Percentiles rank a stretch among this genome's conserved stretches.
These are phyloP conservation scores for Gossypium mustelinum DNA, from an alignment of 345 rosid species.

Conservation along the genomic window DNA sequence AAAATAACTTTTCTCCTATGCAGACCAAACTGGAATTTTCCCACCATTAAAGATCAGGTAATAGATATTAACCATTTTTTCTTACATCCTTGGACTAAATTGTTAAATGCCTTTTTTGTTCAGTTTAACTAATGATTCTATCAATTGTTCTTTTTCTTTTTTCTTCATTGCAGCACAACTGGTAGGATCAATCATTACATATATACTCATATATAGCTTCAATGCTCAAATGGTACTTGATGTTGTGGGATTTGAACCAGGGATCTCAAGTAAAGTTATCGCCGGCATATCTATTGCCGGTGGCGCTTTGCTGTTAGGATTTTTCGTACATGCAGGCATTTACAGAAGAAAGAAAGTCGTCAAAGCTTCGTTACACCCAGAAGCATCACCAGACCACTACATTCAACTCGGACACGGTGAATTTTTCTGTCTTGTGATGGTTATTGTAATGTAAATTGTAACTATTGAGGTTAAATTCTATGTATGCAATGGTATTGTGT, in stretches of 20 bases:
- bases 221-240: background rate
- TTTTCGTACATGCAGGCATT: conserved; percentile 20
- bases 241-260: conserved; percentile 30
- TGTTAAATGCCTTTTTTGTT: background rate
- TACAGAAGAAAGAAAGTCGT: conserved; percentile 26
- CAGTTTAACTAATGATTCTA: conserved; percentile 18
- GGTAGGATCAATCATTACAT: conserved; percentile 21
- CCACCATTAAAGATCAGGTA: conserved; percentile 45
- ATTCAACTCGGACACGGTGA: conserved; percentile 25
- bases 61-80: background rate
- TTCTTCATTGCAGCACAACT: conserved; percentile 40
- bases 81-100: background rate
- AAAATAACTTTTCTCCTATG: conserved; percentile 8
- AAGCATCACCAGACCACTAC: conserved; percentile 22
- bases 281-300: conserved; percentile 42
- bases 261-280: conserved; percentile 28
- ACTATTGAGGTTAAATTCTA: background rate
- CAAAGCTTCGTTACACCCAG: conserved; percentile 19
- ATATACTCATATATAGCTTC: background rate
- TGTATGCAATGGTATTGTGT: background rate
- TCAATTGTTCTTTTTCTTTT: conserved; percentile 1
- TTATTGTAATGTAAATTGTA: background rate
- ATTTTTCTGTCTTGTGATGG: background rate
- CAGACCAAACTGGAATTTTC: conserved; percentile 44
- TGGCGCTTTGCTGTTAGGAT: conserved; percentile 11